Evolutionary conservation across 345 rosid species (phyloP).

Genomic region (Mercurialis annua): DNA sequence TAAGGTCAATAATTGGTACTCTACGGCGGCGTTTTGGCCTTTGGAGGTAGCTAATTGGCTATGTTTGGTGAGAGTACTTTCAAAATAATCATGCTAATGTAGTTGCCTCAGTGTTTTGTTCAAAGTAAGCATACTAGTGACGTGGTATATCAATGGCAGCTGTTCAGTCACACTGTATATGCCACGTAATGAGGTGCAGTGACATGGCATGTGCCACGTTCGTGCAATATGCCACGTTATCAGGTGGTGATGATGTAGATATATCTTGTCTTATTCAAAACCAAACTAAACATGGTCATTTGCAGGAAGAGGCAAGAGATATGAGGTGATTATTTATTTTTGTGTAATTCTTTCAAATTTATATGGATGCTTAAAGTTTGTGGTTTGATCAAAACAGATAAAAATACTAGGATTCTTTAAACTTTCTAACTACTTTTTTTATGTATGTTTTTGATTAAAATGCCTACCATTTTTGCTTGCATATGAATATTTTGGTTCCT

Average conservation of each 20-base stretch:
- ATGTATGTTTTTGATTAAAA: background rate
- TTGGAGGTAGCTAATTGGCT: background rate
- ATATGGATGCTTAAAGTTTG: too few species aligned
- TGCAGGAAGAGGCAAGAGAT: conserved; percentile 90
- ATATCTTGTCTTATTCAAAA: conserved; percentile 30
- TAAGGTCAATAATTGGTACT: background rate
- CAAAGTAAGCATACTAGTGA: too few species aligned
- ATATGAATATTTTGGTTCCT: background rate
- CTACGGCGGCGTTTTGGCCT: conserved; percentile 17
- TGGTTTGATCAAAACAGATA: background rate
- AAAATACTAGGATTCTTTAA: conserved; percentile 14
- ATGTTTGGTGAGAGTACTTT: background rate
- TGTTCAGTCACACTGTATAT: too few species aligned
- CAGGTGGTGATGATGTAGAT: too few species aligned
- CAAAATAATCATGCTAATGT: background rate
- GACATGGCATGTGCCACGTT: too few species aligned
- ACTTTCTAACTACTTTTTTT: conserved; percentile 9
- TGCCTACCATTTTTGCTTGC: background rate
- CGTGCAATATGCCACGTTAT: too few species aligned
- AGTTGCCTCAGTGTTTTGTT: background rate
- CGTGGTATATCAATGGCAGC: too few species aligned
- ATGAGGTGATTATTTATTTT: conserved; percentile 47
- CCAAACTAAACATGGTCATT: conserved; percentile 56
- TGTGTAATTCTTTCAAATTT: background rate
- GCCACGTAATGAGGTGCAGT: too few species aligned